phyloP scores from a whole-genome alignment of 2,329 filamentous ascomycete species.

The Domatiomyces catenatus region DNA sequence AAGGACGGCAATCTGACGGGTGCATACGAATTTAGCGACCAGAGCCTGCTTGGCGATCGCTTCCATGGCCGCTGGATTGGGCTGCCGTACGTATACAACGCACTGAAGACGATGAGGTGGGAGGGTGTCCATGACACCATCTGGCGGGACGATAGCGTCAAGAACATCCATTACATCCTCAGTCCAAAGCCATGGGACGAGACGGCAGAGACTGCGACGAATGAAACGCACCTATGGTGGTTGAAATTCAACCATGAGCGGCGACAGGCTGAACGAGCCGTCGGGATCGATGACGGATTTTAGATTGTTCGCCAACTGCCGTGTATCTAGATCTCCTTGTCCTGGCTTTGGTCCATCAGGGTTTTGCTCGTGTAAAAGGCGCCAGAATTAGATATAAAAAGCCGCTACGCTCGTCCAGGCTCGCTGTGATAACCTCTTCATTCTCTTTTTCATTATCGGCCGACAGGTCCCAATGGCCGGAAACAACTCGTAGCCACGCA shows the following conservation, averaged over 20 bases:
- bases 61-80: slow-evolving; percentile 44
- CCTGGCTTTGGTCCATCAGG: too few relatives aligned
- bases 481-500: too few relatives aligned
- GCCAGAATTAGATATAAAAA: too few relatives aligned
- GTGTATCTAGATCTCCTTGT: too few relatives aligned
- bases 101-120: slow-evolving; percentile 43
- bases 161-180: slow-evolving; percentile 49
- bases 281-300: slow-evolving; percentile 38
- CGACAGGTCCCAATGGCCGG: too few relatives aligned
- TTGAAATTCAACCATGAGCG: slow-evolving; percentile 37
- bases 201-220: slow-evolving; percentile 21
- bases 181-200: slow-evolving; percentile 51
- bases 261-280: slow-evolving; percentile 31
- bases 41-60: slow-evolving; percentile 42
- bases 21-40: slow-evolving; percentile 45
- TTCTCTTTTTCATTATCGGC: too few relatives aligned
- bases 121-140: slow-evolving; percentile 33
- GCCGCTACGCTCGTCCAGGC: too few relatives aligned
- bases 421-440: too few relatives aligned
- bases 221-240: slow-evolving; percentile 44
- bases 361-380: too few relatives aligned
- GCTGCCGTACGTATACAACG: slow-evolving; percentile 47
- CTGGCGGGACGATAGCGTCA: slow-evolving; percentile 45
- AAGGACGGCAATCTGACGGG: slow-evolving; percentile 23
- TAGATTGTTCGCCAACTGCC: too few relatives aligned